Conservation (phyloP, 2,329 filamentous ascomycete genomes). For the Aspergillus fructus region DNA sequence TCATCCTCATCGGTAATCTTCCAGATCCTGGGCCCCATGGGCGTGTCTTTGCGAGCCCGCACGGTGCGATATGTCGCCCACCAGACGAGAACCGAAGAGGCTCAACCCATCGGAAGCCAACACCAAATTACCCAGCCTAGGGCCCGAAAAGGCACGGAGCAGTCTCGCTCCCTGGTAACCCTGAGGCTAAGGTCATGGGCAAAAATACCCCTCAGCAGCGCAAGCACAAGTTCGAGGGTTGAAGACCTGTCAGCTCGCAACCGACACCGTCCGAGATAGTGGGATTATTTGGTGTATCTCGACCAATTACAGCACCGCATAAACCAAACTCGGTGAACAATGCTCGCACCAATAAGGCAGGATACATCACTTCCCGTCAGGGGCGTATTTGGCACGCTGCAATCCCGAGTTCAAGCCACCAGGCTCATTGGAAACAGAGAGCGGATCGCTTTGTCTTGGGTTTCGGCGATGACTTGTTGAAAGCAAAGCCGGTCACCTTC, state of each 20-base stretch:
- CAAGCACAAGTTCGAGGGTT: not conserved
- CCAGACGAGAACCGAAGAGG: not conserved
- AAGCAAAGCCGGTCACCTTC: too few species aligned
- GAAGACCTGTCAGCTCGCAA: conserved; percentile 1
- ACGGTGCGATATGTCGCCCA: not conserved
- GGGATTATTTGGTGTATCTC: not conserved
- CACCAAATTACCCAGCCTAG: not conserved
- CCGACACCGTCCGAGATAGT: too few species aligned
- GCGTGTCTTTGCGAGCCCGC: not conserved
- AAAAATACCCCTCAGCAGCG: not conserved
- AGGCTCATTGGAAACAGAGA: too few species aligned
- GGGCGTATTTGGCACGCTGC: not conserved
- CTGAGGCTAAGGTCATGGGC: not conserved
- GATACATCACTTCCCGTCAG: not conserved
- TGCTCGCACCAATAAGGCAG: not conserved
- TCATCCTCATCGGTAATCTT: not conserved
- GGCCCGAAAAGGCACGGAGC: not conserved
- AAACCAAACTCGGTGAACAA: not conserved
- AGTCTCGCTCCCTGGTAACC: not conserved
- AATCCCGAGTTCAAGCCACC: too few species aligned
- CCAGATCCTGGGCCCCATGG: not conserved
- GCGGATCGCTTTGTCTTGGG: too few species aligned
- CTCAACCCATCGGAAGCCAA: not conserved
- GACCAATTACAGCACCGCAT: not conserved
- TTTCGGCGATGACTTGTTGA: too few species aligned